Evolutionary conservation across 2,329 filamentous ascomycete genomes (phyloP), one percentile per base, ranked within the genome.

Genomic region (Geosmithia putterillii): DNA sequence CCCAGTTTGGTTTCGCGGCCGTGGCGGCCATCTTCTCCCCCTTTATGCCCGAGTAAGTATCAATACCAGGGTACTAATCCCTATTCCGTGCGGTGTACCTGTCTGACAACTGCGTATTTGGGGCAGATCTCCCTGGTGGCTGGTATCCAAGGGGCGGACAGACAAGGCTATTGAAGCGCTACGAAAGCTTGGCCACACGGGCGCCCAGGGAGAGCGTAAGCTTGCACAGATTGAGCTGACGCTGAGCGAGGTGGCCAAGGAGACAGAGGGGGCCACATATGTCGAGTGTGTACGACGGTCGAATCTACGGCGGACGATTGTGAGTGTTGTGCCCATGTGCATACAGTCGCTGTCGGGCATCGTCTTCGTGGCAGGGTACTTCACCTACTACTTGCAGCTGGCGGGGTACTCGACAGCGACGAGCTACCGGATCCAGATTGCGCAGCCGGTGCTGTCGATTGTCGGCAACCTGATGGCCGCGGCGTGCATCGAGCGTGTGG

Each of bases 231-330:
- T 56, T 19, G 50, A 54, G 35, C 49, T 49, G 28, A 64, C 60
- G 0, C 52, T 65, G 6, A 54, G 62, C 21, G 49, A 62, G 43
- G 48, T 62, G 12, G 52, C 51, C 36, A 42, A 44, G 35, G 61
- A 67, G 46, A 64, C 58, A 0, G 57, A 59, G 32, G 60, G 62
- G 5, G 57, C 52, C 10, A 32, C 19, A 3, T 74, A 74, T 47
- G 40, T 45, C 5, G 69, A 74, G 45, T 66, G 69, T 44, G 74
- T 75, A 57, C 62, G 60, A 36, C 64, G 66, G 2, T 51, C 57
- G 23, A 67, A 73, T 48, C 58, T 64, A 3, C 62, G 68, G 6
- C 57, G 40, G 7, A 41, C 40, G 8, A 17, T 18, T 20, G 23
- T 41, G 8, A 18, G 19, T 15, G 23, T 41, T 7, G 22, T 20